phyloP scores from a whole-genome alignment of 192 early-diverging fungal species.

The Coemansia sp. region DNA sequence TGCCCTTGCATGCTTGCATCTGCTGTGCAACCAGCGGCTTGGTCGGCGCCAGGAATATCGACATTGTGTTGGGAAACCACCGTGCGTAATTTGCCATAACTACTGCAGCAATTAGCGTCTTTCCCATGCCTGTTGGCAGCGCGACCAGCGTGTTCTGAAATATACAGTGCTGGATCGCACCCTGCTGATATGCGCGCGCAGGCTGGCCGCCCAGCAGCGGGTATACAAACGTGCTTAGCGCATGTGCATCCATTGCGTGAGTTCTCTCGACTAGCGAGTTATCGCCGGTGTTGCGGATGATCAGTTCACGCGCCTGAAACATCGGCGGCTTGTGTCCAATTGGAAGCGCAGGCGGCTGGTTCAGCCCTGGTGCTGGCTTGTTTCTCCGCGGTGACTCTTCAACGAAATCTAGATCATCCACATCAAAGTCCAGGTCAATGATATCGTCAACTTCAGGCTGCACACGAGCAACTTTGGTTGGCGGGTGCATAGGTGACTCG shows the following conservation, averaged over 20 bases:
- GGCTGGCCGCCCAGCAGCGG: conserved; percentile 47
- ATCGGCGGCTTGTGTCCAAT: not conserved
- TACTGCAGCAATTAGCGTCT: conserved; percentile 94
- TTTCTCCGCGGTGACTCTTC: not conserved
- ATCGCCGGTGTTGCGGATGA: conserved; percentile 35
- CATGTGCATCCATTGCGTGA: conserved; percentile 31
- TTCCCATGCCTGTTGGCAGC: conserved; percentile 83
- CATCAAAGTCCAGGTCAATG: conserved; percentile 21
- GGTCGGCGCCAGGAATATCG: conserved; percentile 92
- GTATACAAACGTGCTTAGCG: conserved; percentile 47
- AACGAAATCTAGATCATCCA: conserved; percentile 17
- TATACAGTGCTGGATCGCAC: conserved; percentile 74
- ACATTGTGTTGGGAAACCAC: conserved; percentile 86
- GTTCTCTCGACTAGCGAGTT: conserved; percentile 37
- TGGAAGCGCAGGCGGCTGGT: not conserved
- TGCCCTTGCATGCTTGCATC: conserved; percentile 78
- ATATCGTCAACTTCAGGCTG: conserved; percentile 26
- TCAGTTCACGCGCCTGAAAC: conserved; percentile 27
- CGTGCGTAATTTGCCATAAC: conserved; percentile 88
- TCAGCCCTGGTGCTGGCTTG: not conserved
- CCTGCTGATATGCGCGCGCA: conserved; percentile 84
- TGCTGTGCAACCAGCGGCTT: conserved; percentile 90
- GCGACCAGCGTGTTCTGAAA: conserved; percentile 85
- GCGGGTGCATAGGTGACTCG: conserved; percentile 11
- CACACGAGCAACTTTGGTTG: conserved; percentile 15